Conservation (phyloP, 345 rosid species). For the Capsella bursapastoris region DNA sequence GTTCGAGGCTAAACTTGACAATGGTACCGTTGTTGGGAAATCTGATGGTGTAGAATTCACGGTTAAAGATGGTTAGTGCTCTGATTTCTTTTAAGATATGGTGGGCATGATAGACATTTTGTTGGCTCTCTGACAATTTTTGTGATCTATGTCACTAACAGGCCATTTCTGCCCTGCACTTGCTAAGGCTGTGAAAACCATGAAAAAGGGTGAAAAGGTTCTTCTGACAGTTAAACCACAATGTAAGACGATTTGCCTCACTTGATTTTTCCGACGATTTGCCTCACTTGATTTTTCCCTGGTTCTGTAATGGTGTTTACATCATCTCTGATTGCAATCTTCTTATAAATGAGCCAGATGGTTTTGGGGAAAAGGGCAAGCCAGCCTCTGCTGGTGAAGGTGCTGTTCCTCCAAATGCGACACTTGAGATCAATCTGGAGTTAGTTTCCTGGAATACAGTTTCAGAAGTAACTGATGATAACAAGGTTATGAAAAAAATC, state of each 20-base stretch:
- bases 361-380: constrained; percentile 91
- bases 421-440: constrained; percentile 61
- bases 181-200: constrained; percentile 79
- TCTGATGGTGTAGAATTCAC: constrained; percentile 81
- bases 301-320: not conserved
- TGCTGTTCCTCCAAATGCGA: constrained; percentile 86
- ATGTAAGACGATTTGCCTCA: constrained; percentile 30
- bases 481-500: constrained; percentile 78
- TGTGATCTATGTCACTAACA: constrained; percentile 30
- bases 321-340: constrained; percentile 7
- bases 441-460: constrained; percentile 90
- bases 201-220: constrained; percentile 87
- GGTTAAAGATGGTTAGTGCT: constrained; percentile 68
- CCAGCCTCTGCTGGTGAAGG: constrained; percentile 55
- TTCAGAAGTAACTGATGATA: constrained; percentile 78
- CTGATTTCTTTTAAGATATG: not conserved
- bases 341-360: constrained; percentile 53
- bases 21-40: constrained; percentile 69
- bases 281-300: not conserved
- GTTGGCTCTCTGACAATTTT: not conserved
- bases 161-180: constrained; percentile 90
- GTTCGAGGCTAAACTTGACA: constrained; percentile 75
- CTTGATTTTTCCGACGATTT: not conserved
- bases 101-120: not conserved
- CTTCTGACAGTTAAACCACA: constrained; percentile 70